These are phyloP conservation scores for Nannochloropsis salina DNA, from an alignment of 108 stramenopile species.

Conservation along the genomic window DNA sequence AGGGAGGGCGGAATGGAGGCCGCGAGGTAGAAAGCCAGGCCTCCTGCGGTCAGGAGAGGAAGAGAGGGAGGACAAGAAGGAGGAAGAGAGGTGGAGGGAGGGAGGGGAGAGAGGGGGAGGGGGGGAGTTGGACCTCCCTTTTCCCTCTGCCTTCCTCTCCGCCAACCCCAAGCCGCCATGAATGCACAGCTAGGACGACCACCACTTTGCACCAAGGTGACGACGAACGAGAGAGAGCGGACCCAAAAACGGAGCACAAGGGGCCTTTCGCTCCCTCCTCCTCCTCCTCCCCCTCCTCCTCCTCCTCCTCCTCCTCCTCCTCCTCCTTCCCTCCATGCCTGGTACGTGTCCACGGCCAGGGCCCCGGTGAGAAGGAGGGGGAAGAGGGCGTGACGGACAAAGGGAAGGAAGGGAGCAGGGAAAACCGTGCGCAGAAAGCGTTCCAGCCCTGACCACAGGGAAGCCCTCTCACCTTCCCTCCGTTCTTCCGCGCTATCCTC, in stretches of 20 bases:
- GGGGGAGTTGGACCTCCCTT: not conserved
- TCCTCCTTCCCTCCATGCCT: not conserved
- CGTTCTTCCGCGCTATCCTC: not conserved
- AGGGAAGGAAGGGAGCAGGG: not conserved
- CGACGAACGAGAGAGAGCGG: too few relatives aligned
- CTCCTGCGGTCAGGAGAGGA: not conserved
- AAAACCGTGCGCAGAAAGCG: not conserved
- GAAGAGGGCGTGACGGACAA: not conserved
- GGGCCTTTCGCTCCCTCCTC: not conserved
- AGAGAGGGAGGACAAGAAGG: not conserved
- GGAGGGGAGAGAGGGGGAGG: not conserved
- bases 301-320: not conserved
- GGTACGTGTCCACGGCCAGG: not conserved
- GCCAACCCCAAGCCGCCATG: not conserved
- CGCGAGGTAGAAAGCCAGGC: not conserved
- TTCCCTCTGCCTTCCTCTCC: not conserved
- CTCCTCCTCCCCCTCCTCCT: not conserved
- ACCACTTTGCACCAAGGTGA: not conserved
- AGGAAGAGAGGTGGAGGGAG: not conserved
- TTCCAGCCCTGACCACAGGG: not conserved
- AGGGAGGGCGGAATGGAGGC: not conserved
- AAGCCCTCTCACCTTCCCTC: not conserved
- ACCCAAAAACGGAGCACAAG: too few relatives aligned
- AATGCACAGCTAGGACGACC: not conserved
- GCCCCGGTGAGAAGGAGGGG: not conserved